Percentiles rank a stretch among this genome's conserved stretches.
Evolutionary conservation across 768 basidiomycete genomes (phyloP).

Genomic region (Erythrobasidium yunnanense): DNA sequence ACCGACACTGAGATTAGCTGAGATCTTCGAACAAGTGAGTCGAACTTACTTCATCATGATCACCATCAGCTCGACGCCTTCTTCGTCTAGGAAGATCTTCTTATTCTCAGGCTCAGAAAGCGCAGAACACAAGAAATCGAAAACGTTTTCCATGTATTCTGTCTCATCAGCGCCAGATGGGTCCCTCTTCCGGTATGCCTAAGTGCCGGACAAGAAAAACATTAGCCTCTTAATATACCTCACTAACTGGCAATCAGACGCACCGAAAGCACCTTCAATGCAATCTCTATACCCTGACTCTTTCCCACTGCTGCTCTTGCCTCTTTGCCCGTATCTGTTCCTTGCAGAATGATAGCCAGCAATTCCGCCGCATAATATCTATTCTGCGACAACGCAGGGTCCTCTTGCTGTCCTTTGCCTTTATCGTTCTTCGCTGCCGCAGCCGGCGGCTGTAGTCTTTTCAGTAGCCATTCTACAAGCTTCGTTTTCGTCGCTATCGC

Average conservation of each 20-base stretch:
- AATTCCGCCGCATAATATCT: slow-evolving; percentile 86
- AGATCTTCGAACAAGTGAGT: background rate
- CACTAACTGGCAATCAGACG: no score
- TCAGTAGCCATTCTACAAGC: slow-evolving; percentile 66
- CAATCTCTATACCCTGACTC: slow-evolving; percentile 39
- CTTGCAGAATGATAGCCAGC: slow-evolving; percentile 64
- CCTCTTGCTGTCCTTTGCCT: slow-evolving; percentile 4
- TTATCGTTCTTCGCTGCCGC: slow-evolving; percentile 3
- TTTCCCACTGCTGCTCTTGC: background rate
- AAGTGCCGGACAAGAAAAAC: slow-evolving; percentile 44
- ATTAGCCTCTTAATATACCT: slow-evolving; percentile 45
- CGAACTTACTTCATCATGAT: slow-evolving; percentile 79
- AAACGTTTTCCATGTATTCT: slow-evolving; percentile 97
- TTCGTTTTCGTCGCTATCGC: slow-evolving; percentile 59
- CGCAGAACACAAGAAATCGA: slow-evolving; percentile 77
- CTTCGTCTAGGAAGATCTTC: slow-evolving; percentile 67
- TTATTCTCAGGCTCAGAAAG: slow-evolving; percentile 71
- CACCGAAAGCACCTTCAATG: slow-evolving; percentile 55
- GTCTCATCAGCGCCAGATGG: slow-evolving; percentile 77
- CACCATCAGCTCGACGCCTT: slow-evolving; percentile 95
- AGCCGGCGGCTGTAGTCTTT: slow-evolving; percentile 57
- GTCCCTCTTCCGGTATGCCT: slow-evolving; percentile 63
- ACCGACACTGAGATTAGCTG: slow-evolving; percentile 1
- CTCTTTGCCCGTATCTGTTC: slow-evolving; percentile 14
- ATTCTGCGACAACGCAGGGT: slow-evolving; percentile 62